These are phyloP conservation scores for Edaphochlamys debaryana DNA, from an alignment of 139 green algal genomes.

Conservation along the genomic window DNA sequence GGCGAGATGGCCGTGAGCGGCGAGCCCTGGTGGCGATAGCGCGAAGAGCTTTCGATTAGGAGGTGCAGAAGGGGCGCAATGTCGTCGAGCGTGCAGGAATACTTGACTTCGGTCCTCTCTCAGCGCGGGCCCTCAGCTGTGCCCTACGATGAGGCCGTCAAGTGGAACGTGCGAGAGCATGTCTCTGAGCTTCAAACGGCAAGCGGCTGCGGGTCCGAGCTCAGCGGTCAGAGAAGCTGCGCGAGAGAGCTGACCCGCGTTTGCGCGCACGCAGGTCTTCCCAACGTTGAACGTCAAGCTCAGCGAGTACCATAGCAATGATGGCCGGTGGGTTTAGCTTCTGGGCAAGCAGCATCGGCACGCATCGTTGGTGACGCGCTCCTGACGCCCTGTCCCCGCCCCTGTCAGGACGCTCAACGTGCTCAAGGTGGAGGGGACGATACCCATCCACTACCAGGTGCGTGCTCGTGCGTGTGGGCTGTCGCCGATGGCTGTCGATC, in stretches of 20 bases:
- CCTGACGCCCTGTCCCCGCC: neutral
- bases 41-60: too few species aligned
- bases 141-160: constrained; percentile 72
- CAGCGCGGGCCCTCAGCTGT: constrained; percentile 64
- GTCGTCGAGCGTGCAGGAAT: constrained; percentile 36
- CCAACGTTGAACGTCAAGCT: constrained; percentile 65
- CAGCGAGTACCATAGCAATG: constrained; percentile 67
- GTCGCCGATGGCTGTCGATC: too few species aligned
- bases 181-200: constrained; percentile 75
- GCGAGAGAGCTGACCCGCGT: neutral
- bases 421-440: constrained; percentile 85
- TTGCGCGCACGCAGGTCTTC: constrained; percentile 65
- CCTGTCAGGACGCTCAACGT: constrained; percentile 62
- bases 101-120: constrained; percentile 55
- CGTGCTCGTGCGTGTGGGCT: too few species aligned
- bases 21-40: too few species aligned
- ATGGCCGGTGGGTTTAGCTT: constrained; percentile 67
- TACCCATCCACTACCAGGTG: constrained; percentile 89
- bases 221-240: neutral
- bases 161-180: constrained; percentile 78
- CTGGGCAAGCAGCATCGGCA: too few species aligned
- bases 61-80: too few species aligned
- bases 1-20: too few species aligned
- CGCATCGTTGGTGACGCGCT: neutral
- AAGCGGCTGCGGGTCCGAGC: neutral